Base-by-base conservation (phyloP, 345 rosid genomes). In the Citrus medica region DNA sequence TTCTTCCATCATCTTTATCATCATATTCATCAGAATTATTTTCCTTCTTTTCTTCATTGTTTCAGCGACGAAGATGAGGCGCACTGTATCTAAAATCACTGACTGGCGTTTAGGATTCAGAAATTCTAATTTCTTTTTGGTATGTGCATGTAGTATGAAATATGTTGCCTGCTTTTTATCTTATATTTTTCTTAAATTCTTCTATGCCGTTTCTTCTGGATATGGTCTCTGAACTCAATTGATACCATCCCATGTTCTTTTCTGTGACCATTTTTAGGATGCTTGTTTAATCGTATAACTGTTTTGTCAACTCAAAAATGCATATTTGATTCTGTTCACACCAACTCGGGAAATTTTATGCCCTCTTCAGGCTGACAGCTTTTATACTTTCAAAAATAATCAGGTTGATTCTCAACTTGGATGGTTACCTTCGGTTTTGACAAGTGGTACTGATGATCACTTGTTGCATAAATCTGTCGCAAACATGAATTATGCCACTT, bases 341-440 rank as follows among this genome's bases (percentile, higher is more conserved):
- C 33, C 7, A 22, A 7, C 4, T 17, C 33, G 24, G 67, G 68
- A 64, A 12, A 16, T 64, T 28, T 64, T 35, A 64, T 64, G 24
- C 6, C 9, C 10, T 1, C 58, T 72, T 28, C 64, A 73, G 17
- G 66, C 25, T 32, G 46, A 55, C 19, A 33, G 8, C 33, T 53
- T 61, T 40, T 60, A 7, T 56, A 37, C 25, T 24, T 24, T 61
- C 37, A 61, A 60, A 24, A 51, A 61, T 74, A 16, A 40, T 46
- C 80, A 86, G 89, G 83, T 80, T 62, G 80, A 75, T 75, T 74
- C 61, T 74, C 84, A 69, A 74, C 58, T 69, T 62, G 76, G 84
- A 27, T 82, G 74, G 60, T 48, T 30, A 21, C 40, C 48, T 10
- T 82, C 80, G 7, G 62, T 66, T 7, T 51, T 79, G 35, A 80